Evolutionary conservation across 2,329 filamentous ascomycete species (phyloP).

Genomic region (Coniochaeta ligniaria): DNA sequence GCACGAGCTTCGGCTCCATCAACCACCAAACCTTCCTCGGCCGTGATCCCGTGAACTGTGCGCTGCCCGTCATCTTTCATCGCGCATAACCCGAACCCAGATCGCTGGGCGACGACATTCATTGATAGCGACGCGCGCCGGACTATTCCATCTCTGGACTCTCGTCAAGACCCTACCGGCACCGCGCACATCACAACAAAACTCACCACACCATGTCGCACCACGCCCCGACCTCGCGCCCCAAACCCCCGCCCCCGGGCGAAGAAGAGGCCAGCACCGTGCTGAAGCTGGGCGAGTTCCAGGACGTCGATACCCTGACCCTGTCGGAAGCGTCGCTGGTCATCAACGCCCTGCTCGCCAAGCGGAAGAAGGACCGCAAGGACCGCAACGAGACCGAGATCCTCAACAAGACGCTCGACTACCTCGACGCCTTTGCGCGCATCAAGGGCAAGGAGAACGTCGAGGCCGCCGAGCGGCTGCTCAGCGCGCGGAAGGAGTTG

Average conservation of each 20-base stretch:
- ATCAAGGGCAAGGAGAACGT: slow-evolving; percentile 95
- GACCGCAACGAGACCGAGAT: slow-evolving; percentile 81
- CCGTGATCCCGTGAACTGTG: neutral
- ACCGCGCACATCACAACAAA: no score
- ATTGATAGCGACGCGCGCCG: neutral
- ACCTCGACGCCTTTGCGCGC: slow-evolving; percentile 88
- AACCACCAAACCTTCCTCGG: neutral
- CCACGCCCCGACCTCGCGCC: slow-evolving; percentile 50
- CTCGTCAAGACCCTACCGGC: no score
- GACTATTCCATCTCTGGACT: neutral
- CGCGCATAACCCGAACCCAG: neutral
- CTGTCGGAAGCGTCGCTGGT: slow-evolving; percentile 88
- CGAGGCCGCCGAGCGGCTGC: slow-evolving; percentile 83
- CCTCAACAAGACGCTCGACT: slow-evolving; percentile 81
- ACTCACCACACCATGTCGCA: slow-evolving; percentile 21
- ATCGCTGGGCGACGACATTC: neutral
- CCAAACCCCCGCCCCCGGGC: slow-evolving; percentile 61
- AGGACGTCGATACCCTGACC: slow-evolving; percentile 84
- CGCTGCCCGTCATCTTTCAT: neutral
- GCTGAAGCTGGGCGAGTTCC: slow-evolving; percentile 88
- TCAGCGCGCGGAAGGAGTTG: slow-evolving; percentile 72
- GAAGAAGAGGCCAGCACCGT: slow-evolving; percentile 82
- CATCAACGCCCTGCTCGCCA: slow-evolving; percentile 80
- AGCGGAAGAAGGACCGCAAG: slow-evolving; percentile 71
- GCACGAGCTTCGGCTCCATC: neutral